Percentiles rank a stretch among this genome's conserved stretches.
Evolutionary conservation across 176 grass and related monocot species (phyloP).

Genomic region (Poa pratensis): DNA sequence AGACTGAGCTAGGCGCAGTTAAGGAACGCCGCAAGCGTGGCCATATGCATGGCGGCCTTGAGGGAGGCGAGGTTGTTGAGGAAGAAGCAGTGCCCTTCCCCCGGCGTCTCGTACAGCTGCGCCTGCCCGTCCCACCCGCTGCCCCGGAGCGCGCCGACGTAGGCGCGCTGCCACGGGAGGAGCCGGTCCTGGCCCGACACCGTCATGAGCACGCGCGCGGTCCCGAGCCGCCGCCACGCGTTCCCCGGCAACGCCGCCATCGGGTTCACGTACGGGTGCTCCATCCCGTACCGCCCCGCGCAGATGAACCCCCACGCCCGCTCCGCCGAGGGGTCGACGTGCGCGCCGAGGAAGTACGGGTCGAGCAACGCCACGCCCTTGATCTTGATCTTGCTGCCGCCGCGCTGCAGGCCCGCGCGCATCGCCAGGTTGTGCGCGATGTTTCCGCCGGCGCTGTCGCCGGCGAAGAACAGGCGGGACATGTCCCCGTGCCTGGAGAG

Average conservation of each 20-base stretch:
- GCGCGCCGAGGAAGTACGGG: slow-evolving; percentile 63
- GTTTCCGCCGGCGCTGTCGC: slow-evolving; percentile 88
- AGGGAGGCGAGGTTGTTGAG: slow-evolving; percentile 50
- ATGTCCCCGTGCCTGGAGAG: slow-evolving; percentile 51
- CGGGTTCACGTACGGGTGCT: slow-evolving; percentile 67
- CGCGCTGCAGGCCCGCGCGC: slow-evolving; percentile 19
- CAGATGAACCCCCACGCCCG: slow-evolving; percentile 62
- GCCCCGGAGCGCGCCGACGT: slow-evolving; percentile 53
- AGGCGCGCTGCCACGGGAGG: slow-evolving; percentile 57
- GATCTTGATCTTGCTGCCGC: slow-evolving; percentile 25
- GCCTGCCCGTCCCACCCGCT: slow-evolving; percentile 54
- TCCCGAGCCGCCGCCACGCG: slow-evolving; percentile 45
- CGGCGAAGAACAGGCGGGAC: slow-evolving; percentile 62
- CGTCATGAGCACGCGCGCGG: slow-evolving; percentile 51
- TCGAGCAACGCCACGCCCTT: slow-evolving; percentile 60
- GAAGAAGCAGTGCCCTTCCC: slow-evolving; percentile 64
- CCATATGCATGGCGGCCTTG: slow-evolving; percentile 65
- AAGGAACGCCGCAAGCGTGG: slow-evolving; percentile 48
- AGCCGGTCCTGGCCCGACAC: slow-evolving; percentile 61
- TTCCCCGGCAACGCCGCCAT: slow-evolving; percentile 48
- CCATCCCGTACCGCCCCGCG: slow-evolving; percentile 54
- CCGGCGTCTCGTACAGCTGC: slow-evolving; percentile 48
- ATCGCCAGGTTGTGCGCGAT: slow-evolving; percentile 89
- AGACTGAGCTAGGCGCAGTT: background rate
- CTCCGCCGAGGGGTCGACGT: slow-evolving; percentile 15